Evolutionary conservation across 2,329 filamentous ascomycete genomes (phyloP), one percentile per base, ranked within the genome.

Genomic region (Parastagonospora avenae): DNA sequence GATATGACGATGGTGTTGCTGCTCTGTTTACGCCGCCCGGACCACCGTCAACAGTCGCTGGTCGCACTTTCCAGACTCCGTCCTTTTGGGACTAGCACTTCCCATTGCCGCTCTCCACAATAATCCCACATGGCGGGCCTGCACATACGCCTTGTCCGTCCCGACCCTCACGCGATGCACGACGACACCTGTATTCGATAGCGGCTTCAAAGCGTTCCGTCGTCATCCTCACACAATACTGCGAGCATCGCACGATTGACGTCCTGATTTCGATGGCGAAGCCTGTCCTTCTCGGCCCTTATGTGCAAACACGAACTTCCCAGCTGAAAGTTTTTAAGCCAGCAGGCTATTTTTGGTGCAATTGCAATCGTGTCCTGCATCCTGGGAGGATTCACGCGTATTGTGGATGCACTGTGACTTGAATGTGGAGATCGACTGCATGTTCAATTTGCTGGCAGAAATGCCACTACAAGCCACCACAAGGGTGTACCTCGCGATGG

Each of bases 1-100:
- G 37, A 44, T 3, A 9, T 50, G 41, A 40, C 16, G 35, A 46
- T 50, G 54, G 51, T 44, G 39, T 50, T 41, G 48, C 43, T 44
- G 39, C 28, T 46, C 33, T 28, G 24, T 37, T 44, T 42, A 27
- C 48, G 9, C 44, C 14, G 44, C 36, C n/a, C 44, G 31, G 38
- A 33, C 44, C 44, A 47, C 38, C 27, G 28, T 32, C 44, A 46
- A 37, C 42, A 38, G 33, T 38, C 35, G 33, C 32, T 27, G 24
- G 10, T 30, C 35, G 16, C 19, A 24, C 19, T 9, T 35, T 19
- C 24, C 42, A 33, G 11, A 37, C 12, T 7, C 19, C 2, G n/a
- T 33, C 28, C 5, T 15, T 11, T 16, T 10, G 10, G 41, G 30
- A 14, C 41, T 43, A 43, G 41, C 30, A 1, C 14, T 7, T 15